Percentiles rank a stretch among this genome's conserved stretches.
These are phyloP conservation scores for Fusarium buharicum DNA, from an alignment of 2,329 filamentous ascomycete species.

Conservation along the genomic window DNA sequence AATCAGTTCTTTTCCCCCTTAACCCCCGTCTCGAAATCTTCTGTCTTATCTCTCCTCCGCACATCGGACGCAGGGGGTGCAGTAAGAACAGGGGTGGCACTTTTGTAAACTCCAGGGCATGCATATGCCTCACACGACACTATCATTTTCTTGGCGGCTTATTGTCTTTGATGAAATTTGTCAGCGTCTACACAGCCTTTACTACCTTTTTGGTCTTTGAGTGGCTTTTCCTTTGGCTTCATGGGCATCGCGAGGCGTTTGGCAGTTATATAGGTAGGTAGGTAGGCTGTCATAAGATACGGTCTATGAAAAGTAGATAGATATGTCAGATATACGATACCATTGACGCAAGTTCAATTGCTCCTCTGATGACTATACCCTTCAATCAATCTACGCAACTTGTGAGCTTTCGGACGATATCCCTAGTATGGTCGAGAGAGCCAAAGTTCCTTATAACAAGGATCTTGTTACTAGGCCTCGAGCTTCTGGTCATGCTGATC, in stretches of 20 bases:
- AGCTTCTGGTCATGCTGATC: conserved; percentile 4
- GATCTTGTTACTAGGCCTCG: neutral
- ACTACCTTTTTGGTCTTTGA: neutral
- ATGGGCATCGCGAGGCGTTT: conserved; percentile 36
- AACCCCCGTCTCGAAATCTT: neutral
- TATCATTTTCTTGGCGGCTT: neutral
- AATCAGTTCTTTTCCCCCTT: conserved; percentile 1
- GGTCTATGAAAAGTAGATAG: conserved; percentile 10
- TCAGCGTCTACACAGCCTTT: neutral
- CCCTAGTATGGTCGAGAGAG: neutral
- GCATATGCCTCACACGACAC: neutral
- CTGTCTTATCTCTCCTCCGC: neutral
- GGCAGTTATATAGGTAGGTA: neutral
- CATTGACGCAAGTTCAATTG: neutral
- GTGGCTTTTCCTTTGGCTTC: neutral
- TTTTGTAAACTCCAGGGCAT: conserved; percentile 3
- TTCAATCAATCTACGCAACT: neutral
- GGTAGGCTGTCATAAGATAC: conserved; percentile 2
- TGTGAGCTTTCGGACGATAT: neutral
- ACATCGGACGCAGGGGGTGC: conserved; percentile 1
- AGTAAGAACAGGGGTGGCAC: conserved; percentile 2
- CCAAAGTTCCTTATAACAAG: neutral
- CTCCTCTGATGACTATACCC: neutral
- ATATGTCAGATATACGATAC: conserved; percentile 17
- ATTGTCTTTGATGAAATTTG: neutral